phyloP scores from a whole-genome alignment of 2,329 filamentous ascomycete species.

The Curvularia eragrostidis region DNA sequence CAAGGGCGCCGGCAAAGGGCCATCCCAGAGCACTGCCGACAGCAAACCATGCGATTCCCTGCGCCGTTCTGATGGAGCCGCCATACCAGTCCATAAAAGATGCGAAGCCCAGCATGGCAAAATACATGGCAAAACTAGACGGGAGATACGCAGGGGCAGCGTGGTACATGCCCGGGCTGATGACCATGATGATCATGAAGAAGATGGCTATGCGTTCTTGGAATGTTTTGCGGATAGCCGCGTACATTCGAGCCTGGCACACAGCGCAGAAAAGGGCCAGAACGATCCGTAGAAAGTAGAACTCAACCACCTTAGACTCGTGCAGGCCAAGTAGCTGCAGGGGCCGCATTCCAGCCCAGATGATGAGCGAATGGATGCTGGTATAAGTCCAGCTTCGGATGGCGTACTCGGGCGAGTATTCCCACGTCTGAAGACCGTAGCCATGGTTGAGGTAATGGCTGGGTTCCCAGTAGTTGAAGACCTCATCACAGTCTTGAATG shows the following conservation, averaged over 20 bases:
- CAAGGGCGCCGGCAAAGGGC: constrained; percentile 89
- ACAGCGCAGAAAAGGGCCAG: constrained; percentile 79
- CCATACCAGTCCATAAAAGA: constrained; percentile 90
- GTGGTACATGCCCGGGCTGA: constrained; percentile 92
- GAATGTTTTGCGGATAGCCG: constrained; percentile 75
- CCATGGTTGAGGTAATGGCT: constrained; percentile 92
- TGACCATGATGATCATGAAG: constrained; percentile 76
- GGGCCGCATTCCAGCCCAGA: constrained; percentile 68
- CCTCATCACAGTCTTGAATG: constrained; percentile 98
- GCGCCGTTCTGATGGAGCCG: constrained; percentile 73
- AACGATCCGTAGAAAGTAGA: constrained; percentile 82
- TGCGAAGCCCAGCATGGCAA: constrained; percentile 81
- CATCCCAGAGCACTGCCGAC: constrained; percentile 86
- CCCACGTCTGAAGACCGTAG: constrained; percentile 96
- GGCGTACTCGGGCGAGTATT: constrained; percentile 93
- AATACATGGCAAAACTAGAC: constrained; percentile 97
- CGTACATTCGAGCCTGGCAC: constrained; percentile 82
- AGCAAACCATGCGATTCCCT: constrained; percentile 90
- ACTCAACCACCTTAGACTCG: constrained; percentile 66
- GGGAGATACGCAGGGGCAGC: constrained; percentile 86
- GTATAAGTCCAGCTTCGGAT: constrained; percentile 97
- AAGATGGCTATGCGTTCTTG: constrained; percentile 85
- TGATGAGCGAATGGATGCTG: constrained; percentile 75
- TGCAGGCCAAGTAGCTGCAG: constrained; percentile 33
- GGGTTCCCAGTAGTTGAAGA: constrained; percentile 99